Percentiles rank a stretch among this genome's conserved stretches.
phyloP scores from a whole-genome alignment of 345 rosid species.

The Aquilaria sinensis region DNA sequence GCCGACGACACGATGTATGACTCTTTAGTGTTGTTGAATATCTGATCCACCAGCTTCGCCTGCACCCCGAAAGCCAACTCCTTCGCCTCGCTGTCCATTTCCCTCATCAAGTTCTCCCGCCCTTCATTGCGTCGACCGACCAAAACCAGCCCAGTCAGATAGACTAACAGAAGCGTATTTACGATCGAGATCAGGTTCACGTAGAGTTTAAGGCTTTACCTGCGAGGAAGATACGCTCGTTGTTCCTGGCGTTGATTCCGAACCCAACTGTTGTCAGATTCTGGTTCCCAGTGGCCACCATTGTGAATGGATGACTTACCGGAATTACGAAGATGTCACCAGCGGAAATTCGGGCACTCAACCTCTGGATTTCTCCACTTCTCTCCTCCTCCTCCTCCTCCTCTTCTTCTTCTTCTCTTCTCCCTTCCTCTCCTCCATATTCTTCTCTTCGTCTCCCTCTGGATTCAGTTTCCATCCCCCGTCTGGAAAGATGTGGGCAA shows the following conservation, averaged over 20 bases:
- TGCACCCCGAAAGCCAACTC: constrained; percentile 4
- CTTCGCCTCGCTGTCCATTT: constrained; percentile 8
- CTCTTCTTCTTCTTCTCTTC: not conserved
- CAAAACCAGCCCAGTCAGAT: too few species aligned
- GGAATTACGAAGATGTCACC: constrained; percentile 6
- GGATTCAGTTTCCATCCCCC: not conserved
- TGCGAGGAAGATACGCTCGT: constrained; percentile 6
- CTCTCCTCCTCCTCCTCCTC: constrained; percentile 1
- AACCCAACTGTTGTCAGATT: not conserved
- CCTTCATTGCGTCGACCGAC: not conserved
- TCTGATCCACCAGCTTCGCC: not conserved
- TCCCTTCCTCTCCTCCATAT: too few species aligned
- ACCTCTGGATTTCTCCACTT: not conserved
- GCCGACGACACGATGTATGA: constrained; percentile 5
- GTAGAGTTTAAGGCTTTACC: not conserved
- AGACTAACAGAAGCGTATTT: too few species aligned
- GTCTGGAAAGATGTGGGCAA: constrained; percentile 1
- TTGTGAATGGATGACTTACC: constrained; percentile 8
- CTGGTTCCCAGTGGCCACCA: not conserved
- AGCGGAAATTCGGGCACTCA: not conserved
- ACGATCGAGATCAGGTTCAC: not conserved
- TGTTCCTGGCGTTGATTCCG: not conserved
- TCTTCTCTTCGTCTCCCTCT: too few species aligned
- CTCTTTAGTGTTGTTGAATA: constrained; percentile 4
- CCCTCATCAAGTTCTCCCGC: constrained; percentile 1